phyloP scores from a whole-genome alignment of 1,284 basidiomycete species.

The Marasmius sp. region DNA sequence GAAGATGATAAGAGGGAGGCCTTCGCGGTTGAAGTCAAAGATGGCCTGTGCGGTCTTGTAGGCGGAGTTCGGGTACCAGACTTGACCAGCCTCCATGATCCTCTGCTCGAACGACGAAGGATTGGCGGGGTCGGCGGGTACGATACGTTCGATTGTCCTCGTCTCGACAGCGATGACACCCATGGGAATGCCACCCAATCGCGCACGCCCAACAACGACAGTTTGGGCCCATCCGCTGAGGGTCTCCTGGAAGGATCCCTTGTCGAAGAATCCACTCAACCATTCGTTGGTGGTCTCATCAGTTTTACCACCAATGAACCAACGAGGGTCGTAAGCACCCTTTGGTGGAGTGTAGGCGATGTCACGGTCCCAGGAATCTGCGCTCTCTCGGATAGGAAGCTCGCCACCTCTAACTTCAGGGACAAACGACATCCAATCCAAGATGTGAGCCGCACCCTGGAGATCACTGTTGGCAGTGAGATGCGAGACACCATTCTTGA shows the following conservation, averaged over 20 bases:
- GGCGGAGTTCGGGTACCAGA: constrained; percentile 99
- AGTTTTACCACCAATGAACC: constrained; percentile 93
- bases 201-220: constrained; percentile 95
- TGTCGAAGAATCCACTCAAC: constrained; percentile 94
- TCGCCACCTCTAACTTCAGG: constrained; percentile 79
- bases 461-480: constrained; percentile 93
- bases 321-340: constrained; percentile 94
- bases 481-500: constrained; percentile 99
- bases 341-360: constrained; percentile 92
- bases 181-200: constrained; percentile 95
- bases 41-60: constrained; percentile 99
- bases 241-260: constrained; percentile 95
- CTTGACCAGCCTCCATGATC: constrained; percentile 99
- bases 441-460: constrained; percentile 89
- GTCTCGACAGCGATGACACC: constrained; percentile 99
- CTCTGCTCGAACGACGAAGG: constrained; percentile 96
- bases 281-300: constrained; percentile 82
- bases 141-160: constrained; percentile 93
- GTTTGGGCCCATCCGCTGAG: constrained; percentile 97
- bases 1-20: constrained; percentile 96
- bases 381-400: constrained; percentile 72
- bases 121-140: constrained; percentile 99
- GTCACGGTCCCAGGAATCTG: constrained; percentile 90
- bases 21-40: constrained; percentile 97
- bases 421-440: constrained; percentile 95